Evolutionary conservation across 2,329 filamentous ascomycete genomes (phyloP).

Genomic region (Sporothrix humicola): DNA sequence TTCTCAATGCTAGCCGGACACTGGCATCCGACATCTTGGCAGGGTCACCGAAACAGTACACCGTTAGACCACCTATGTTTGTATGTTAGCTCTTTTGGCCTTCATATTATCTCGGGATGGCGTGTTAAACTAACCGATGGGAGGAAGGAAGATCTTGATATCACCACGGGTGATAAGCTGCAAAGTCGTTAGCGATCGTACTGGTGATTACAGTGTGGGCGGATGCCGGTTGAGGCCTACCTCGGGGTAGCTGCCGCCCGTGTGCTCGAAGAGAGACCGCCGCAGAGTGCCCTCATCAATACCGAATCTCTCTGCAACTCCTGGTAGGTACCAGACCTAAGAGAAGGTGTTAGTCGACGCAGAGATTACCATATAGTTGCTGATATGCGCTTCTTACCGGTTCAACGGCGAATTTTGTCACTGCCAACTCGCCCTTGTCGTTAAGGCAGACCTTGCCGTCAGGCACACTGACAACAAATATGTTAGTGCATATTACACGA

Average conservation of each 20-base stretch:
- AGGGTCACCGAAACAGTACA: slow-evolving; percentile 96
- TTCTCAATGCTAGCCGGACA: slow-evolving; percentile 78
- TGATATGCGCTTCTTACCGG: slow-evolving; percentile 63
- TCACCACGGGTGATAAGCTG: slow-evolving; percentile 88
- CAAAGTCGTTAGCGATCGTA: not conserved
- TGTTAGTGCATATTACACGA: not conserved
- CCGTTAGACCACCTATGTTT: slow-evolving; percentile 75
- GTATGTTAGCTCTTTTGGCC: slow-evolving; percentile 22
- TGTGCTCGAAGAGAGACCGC: slow-evolving; percentile 90
- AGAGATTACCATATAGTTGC: too few relatives aligned
- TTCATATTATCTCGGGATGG: not conserved
- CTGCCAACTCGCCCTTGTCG: slow-evolving; percentile 81
- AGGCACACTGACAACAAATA: slow-evolving; percentile 51
- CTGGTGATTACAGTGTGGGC: too few relatives aligned
- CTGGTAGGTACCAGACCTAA: slow-evolving; percentile 78
- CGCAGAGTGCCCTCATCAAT: slow-evolving; percentile 89
- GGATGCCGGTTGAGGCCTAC: slow-evolving; percentile 43
- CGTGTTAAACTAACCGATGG: slow-evolving; percentile 67
- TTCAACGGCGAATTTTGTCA: slow-evolving; percentile 97
- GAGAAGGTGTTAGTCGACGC: too few relatives aligned
- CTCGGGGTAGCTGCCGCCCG: slow-evolving; percentile 94
- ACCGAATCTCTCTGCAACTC: slow-evolving; percentile 89
- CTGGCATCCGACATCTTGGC: slow-evolving; percentile 91
- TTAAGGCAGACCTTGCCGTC: slow-evolving; percentile 94
- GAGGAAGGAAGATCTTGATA: slow-evolving; percentile 93